phyloP scores from a whole-genome alignment of 768 basidiomycete species.

The Favolaschia claudopus region DNA sequence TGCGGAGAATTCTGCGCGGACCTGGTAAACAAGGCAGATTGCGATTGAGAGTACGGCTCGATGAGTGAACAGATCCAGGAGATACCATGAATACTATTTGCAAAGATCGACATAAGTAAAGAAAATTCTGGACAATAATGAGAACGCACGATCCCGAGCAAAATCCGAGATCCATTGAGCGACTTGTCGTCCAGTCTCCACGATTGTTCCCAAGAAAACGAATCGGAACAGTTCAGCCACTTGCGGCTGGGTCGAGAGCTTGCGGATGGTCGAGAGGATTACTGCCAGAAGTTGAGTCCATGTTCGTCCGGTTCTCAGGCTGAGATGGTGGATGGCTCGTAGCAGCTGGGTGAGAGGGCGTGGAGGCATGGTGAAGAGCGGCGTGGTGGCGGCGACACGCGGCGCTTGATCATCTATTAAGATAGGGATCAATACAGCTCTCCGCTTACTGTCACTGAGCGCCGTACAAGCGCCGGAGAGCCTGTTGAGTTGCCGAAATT shows the following conservation, averaged over 20 bases:
- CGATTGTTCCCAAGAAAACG: conserved; percentile 1
- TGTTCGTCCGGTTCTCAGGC: too few relatives aligned
- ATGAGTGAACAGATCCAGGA: not conserved
- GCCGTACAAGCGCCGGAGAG: too few relatives aligned
- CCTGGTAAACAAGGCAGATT: too few relatives aligned
- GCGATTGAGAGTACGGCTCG: not conserved
- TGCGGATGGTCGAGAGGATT: conserved; percentile 3
- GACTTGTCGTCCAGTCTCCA: not conserved
- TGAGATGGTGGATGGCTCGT: too few relatives aligned
- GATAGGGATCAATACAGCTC: too few relatives aligned
- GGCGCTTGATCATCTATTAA: too few relatives aligned
- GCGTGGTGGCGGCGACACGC: too few relatives aligned
- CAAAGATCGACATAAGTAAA: not conserved
- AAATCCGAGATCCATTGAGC: not conserved
- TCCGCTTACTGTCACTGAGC: too few relatives aligned
- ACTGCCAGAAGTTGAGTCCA: not conserved
- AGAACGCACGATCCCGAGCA: not conserved
- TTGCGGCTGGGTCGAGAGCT: not conserved
- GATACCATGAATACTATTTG: not conserved
- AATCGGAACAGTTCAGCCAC: not conserved
- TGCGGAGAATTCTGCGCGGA: not conserved
- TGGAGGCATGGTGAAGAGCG: too few relatives aligned
- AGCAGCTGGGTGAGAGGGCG: too few relatives aligned
- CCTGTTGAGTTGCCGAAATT: too few relatives aligned
- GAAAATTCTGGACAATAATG: not conserved